Percentiles rank a stretch among this genome's conserved stretches.
Conservation (phyloP, 139 green algal species). For the Nannochloris sp. region DNA sequence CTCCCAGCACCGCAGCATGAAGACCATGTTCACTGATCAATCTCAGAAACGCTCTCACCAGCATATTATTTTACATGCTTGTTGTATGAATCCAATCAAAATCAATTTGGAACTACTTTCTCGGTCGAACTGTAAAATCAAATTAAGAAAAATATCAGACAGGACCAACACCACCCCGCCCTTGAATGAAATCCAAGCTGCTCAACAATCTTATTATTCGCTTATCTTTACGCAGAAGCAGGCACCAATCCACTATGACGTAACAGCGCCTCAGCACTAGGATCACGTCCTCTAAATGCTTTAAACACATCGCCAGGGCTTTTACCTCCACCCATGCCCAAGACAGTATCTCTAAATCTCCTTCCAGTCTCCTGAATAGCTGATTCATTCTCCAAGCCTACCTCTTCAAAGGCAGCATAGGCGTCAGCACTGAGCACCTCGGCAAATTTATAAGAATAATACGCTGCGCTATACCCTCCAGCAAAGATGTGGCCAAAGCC, state of each 20-base stretch:
- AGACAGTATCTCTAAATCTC: constrained; percentile 81
- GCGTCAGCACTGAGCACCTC: constrained; percentile 92
- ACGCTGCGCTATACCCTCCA: constrained; percentile 82
- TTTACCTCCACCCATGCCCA: constrained; percentile 79
- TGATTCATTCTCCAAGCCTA: constrained; percentile 73
- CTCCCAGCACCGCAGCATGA: no score
- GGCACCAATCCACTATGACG: constrained; percentile 69
- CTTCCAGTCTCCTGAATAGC: constrained; percentile 53
- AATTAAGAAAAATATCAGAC: no score
- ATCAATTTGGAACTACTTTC: no score
- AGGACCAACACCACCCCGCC: no score
- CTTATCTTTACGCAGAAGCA: constrained; percentile 9
- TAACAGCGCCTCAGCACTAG: constrained; percentile 79
- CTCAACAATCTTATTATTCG: no score
- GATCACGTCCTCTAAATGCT: constrained; percentile 84
- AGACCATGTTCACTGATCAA: no score
- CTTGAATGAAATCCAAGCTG: no score
- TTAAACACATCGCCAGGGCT: constrained; percentile 70
- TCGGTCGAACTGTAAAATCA: no score
- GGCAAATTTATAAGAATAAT: constrained; percentile 70
- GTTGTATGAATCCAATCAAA: no score
- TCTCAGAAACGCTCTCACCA: no score
- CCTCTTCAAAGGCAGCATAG: constrained; percentile 94
- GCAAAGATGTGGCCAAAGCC: constrained; percentile 95
- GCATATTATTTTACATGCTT: no score